Evolutionary conservation across 306 rosid species (phyloP).

Genomic region (Cucumis hystrix): DNA sequence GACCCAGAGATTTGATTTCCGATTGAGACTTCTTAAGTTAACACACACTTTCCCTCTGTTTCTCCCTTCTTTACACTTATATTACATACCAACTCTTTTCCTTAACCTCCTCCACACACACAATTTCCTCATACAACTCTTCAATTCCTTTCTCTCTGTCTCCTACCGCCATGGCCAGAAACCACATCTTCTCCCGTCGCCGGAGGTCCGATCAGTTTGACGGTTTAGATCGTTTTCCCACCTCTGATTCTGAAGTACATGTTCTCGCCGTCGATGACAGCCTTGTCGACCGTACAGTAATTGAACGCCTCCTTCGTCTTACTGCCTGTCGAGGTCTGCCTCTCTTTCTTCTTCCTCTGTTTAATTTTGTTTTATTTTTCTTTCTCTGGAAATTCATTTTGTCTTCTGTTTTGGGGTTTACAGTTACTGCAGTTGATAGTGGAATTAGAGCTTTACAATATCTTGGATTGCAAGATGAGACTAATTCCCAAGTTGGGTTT

Average conservation of each 20-base stretch:
- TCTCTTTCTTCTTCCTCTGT: neutral
- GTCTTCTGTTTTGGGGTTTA: neutral
- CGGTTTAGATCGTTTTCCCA: conserved; percentile 9
- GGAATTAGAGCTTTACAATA: conserved; percentile 82
- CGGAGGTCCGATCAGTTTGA: conserved; percentile 28
- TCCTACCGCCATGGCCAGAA: conserved; percentile 24
- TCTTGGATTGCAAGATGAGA: conserved; percentile 59
- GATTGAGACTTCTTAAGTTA: conserved; percentile 19
- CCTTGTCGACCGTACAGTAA: conserved; percentile 76
- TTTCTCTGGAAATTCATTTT: neutral
- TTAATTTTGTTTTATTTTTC: neutral
- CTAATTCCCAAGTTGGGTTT: conserved; percentile 41
- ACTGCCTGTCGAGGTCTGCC: conserved; percentile 64
- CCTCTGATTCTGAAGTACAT: conserved; percentile 41
- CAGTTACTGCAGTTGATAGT: conserved; percentile 94
- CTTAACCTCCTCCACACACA: neutral
- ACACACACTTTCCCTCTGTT: neutral
- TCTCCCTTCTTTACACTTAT: neutral
- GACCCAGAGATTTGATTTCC: conserved; percentile 69
- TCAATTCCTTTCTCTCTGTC: neutral
- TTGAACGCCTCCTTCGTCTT: conserved; percentile 67
- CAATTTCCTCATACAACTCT: neutral
- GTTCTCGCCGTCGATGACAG: conserved; percentile 97
- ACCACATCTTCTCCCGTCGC: conserved; percentile 34
- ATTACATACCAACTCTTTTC: neutral